phyloP scores from a whole-genome alignment of 306 rosid genomes.

The Datisca glomerata region DNA sequence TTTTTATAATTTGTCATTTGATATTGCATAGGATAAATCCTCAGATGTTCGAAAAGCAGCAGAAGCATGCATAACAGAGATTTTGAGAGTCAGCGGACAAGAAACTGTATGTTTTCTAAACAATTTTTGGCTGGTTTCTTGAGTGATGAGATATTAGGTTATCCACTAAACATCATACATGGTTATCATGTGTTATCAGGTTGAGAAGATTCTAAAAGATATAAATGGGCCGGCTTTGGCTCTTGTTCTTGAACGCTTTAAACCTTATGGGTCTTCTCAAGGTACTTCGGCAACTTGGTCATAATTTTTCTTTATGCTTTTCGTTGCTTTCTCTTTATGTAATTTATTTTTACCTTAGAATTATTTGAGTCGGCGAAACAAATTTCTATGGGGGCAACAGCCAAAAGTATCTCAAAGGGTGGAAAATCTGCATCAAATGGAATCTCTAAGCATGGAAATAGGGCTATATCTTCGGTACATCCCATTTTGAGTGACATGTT shows the following conservation, averaged over 20 bases:
- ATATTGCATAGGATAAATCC: constrained; percentile 71
- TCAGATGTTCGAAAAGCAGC: constrained; percentile 99
- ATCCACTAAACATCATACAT: no score
- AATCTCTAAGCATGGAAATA: constrained; percentile 70
- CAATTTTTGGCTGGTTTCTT: constrained; percentile 10
- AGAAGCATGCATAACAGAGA: constrained; percentile 74
- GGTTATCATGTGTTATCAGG: constrained; percentile 26
- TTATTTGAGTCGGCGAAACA: constrained; percentile 48
- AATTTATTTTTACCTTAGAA: constrained; percentile 27
- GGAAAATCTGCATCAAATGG: constrained; percentile 68
- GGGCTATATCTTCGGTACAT: constrained; percentile 57
- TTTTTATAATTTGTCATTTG: neutral
- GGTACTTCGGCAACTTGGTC: constrained; percentile 33
- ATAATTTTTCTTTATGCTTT: constrained; percentile 8
- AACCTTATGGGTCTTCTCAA: constrained; percentile 48
- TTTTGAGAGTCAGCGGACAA: constrained; percentile 74
- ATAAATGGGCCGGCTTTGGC: constrained; percentile 72
- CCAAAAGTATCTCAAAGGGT: constrained; percentile 50
- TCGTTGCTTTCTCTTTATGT: constrained; percentile 5
- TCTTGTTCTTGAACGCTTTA: constrained; percentile 68
- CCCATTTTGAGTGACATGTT: neutral
- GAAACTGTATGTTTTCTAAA: constrained; percentile 44
- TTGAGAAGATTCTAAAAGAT: constrained; percentile 67
- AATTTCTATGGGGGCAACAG: constrained; percentile 35
- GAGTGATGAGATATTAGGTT: constrained; percentile 7